Base-by-base conservation (phyloP, 805 yeast species). In the Yarrowia bubula region DNA sequence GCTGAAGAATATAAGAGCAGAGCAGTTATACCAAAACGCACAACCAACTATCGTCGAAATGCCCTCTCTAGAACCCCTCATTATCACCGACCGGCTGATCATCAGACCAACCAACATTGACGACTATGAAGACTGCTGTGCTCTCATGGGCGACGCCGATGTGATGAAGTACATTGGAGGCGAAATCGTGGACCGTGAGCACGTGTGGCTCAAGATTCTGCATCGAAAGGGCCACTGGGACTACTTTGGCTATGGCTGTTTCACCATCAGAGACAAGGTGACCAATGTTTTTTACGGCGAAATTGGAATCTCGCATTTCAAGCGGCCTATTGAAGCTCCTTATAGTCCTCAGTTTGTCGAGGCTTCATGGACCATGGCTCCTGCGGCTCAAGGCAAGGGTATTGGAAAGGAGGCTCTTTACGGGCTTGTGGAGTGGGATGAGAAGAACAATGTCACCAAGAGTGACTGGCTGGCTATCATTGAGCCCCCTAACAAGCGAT, bases 401-500 rank as follows among this genome's bases (percentile, higher is more conserved):
- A 37, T 50, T 18, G 57, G 57, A 13, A 50, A 50, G 32, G 57
- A 50, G 57, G 57, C 57, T 8, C 57, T 50, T 6, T 37, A 18
- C 42, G 57, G 28, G 17, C 57, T 50, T 8, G 50, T 63, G 31
- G 66, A 67, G 32, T 69, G 66, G 31, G 68, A 67, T 22, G 67
- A 55, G 31, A 32, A 57, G 64, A 33, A 51, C 69, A 64, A 65
- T n/a, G 61, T 39, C 13, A 50, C 57, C 57, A 50, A 50, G 32
- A 35, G 42, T 17, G 47, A 42, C 35, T 60, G 65, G 65, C 65
- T 72, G 48, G 70, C 68, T 64, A 64, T 68, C 58, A 70, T 60
- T 37, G 70, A 71, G 37, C 74, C 72, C 37, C 42, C 72, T 38
- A 70, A 70, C 32, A 53, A 68, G 65, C 48, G 68, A 38, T 18